A percentile compares a stretch with the other conserved stretches of the same genome.
These are phyloP conservation scores for Apiotrichum mycotoxinovorans DNA, from an alignment of 1,284 basidiomycete genomes.

Conservation along the genomic window DNA sequence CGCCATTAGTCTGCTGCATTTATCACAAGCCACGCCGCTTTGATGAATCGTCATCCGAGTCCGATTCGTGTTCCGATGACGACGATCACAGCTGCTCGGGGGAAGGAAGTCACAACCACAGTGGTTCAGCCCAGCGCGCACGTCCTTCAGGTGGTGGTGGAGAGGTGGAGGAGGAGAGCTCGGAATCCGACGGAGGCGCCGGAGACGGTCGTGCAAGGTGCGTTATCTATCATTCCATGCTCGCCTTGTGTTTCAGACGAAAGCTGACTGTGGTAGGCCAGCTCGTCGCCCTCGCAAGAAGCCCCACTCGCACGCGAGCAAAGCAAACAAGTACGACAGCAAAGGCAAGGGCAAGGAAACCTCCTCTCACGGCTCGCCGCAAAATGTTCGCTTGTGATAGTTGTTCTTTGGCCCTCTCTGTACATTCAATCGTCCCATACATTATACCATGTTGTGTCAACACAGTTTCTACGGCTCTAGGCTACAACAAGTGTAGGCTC, in stretches of 20 bases:
- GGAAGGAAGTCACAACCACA: not conserved
- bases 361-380: not conserved
- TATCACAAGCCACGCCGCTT: conserved; percentile 52
- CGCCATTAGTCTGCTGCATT: conserved; percentile 56
- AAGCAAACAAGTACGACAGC: conserved; percentile 23
- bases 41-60: conserved; percentile 51
- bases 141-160: not conserved
- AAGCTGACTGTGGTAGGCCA: conserved; percentile 1
- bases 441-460: not conserved
- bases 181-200: conserved; percentile 17
- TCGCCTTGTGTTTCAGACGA: not conserved
- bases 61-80: conserved; percentile 37
- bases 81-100: conserved; percentile 12
- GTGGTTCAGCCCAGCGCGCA: not conserved
- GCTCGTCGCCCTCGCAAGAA: conserved; percentile 9
- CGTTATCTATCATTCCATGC: not conserved
- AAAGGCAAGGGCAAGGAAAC: conserved; percentile 6
- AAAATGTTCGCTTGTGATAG: not conserved
- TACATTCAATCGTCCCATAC: not conserved
- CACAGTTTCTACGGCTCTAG: not conserved
- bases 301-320: conserved; percentile 4
- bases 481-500: conserved; percentile 7
- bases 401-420: not conserved
- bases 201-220: conserved; percentile 19
- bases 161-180: conserved; percentile 13